Conservation (phyloP, 1,284 basidiomycete genomes). For the Ganoderma resinaceum region DNA sequence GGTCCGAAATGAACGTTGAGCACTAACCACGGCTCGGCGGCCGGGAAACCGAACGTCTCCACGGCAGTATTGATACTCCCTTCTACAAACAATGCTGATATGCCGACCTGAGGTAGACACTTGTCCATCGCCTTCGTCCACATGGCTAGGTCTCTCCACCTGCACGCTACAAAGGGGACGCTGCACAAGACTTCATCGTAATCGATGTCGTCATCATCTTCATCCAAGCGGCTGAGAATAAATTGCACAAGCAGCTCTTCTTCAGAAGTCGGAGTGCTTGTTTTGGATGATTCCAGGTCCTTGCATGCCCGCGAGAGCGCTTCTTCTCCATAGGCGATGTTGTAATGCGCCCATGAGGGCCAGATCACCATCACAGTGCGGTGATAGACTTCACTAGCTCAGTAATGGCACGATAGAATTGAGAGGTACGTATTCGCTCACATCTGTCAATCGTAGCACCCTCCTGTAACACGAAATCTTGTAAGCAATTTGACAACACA, state of each 20-base stretch:
- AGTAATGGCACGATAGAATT: background rate
- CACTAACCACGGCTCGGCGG: background rate
- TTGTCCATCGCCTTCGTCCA: constrained; percentile 18
- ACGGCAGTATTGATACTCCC: background rate
- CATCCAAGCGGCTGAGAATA: constrained; percentile 10
- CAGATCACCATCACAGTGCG: constrained; percentile 50
- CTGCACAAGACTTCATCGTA: background rate
- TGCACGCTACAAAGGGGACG: constrained; percentile 9
- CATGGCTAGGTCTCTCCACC: constrained; percentile 11
- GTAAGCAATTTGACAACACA: background rate
- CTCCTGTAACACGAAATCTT: background rate
- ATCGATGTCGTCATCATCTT: background rate
- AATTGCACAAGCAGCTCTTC: constrained; percentile 19
- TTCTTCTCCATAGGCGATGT: constrained; percentile 31
- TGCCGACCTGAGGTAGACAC: background rate
- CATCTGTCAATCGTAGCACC: background rate
- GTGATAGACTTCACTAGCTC: constrained; percentile 45
- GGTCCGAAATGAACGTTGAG: background rate
- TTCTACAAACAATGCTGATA: background rate
- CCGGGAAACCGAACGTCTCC: constrained; percentile 2
- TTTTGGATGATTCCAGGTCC: constrained; percentile 6
- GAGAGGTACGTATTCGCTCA: background rate
- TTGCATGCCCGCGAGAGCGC: constrained; percentile 22
- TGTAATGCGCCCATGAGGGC: constrained; percentile 38
- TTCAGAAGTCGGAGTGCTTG: constrained; percentile 8